Base-by-base conservation (phyloP, 805 yeast species). In the Zygotorulaspora danielsina region DNA sequence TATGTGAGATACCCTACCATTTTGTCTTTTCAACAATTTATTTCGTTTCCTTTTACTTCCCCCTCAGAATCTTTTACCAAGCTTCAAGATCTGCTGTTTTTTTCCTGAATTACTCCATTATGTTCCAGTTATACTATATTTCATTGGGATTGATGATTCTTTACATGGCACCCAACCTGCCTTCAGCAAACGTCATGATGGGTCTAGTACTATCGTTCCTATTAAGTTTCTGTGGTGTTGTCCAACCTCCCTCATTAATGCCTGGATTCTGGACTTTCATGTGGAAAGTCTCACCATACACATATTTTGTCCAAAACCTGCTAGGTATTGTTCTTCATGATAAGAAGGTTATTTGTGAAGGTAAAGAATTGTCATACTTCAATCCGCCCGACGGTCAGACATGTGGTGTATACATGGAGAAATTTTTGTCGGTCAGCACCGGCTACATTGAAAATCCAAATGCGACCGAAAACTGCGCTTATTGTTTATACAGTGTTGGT, bases 211-310 rank as follows among this genome's bases (percentile, higher is more conserved):
- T 76, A 57, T 66, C 81, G 24, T 73, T 82, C 56, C 61, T 75
- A 51, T 70, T 81, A 41, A 66, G 79, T 16, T 83, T 84, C 66
- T 72, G 84, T 59, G 87, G 89, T 66, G 81, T 81, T 41, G 66
- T 79, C 43, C 85, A 79, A 53, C 76, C 79, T 12, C 64, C 64
- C 5, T 28, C 45, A 2, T 63, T 69, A 38, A 73, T 84, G 79
- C 93, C 94, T 9, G 79, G 84, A 1, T 85, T 85, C 68, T 85
- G 94, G 94, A 78, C 75, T 33, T 85, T 82, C 59, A 82, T 85
- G 88, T 80, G 83, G 74, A 74, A 82, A 49, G 71, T 70, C 15
- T 79, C 85, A 18, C 94, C 84, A 7, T 73, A 73, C 62, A 82
- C 90, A 1, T 85, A 85, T 55, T 75, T 81, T 58, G 66, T 84